Evolutionary conservation across 495 filamentous ascomycete species (phyloP).

Genomic region (Geoglossum glabrum): DNA sequence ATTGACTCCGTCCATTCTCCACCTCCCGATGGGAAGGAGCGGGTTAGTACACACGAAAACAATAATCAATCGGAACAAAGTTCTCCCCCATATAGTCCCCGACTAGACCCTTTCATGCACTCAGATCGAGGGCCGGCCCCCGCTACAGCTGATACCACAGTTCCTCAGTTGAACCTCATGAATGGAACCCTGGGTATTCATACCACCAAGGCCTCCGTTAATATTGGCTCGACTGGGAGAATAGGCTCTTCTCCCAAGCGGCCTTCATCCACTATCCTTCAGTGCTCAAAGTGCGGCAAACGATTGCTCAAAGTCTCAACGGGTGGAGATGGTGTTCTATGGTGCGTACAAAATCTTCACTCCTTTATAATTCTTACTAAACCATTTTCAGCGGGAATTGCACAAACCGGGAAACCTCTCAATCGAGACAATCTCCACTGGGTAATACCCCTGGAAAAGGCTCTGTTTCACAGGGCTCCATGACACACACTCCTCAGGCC

Average conservation of each 20-base stretch:
- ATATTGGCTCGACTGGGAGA: background rate
- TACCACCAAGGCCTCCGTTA: background rate
- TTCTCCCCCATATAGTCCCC: background rate
- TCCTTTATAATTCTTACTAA: background rate
- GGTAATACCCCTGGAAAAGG: background rate
- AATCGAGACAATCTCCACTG: background rate
- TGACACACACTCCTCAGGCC: background rate
- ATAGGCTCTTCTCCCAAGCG: background rate
- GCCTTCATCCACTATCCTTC: background rate
- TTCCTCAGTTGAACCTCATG: background rate
- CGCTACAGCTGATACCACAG: background rate
- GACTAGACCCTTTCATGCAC: background rate
- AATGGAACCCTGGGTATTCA: background rate
- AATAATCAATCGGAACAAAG: background rate
- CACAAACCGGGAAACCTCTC: background rate
- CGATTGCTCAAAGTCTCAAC: background rate
- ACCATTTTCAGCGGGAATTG: background rate
- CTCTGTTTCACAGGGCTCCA: background rate
- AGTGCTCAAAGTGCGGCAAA: background rate
- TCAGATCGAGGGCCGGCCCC: background rate
- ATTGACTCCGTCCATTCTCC: background rate
- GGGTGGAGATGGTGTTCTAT: background rate
- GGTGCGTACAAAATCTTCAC: background rate
- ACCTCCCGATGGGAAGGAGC: background rate
- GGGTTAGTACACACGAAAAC: background rate